Evolutionary conservation across 257 asterid genomes (phyloP), one percentile per base, ranked within the genome.

Genomic region (Ballota nigra): DNA sequence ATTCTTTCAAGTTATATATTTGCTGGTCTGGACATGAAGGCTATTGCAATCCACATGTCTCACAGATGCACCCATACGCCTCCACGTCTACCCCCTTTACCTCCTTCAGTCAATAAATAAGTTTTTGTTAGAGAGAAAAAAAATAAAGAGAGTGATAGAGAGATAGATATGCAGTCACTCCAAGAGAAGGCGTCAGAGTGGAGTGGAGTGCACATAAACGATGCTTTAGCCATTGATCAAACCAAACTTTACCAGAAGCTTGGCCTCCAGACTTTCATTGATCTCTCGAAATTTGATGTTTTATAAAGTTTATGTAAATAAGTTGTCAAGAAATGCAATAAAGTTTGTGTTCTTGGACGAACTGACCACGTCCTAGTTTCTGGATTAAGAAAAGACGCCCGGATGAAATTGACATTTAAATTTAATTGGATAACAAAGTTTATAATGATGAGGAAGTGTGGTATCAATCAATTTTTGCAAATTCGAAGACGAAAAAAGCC

Each of bases 141-240:
- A n/a, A n/a, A n/a, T n/a, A n/a, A 11, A 53, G 29, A 20, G 19
- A 24, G 69, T 26, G 26, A 26, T 3, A 58, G 81, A 53, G 63
- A 93, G 98, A 92, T 89, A n/a, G n/a, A n/a, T n/a, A n/a, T n/a
- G n/a, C n/a, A n/a, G 78, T 78, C 98, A 5, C 75, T 94, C 72
- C 98, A 94, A 78, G 83, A 91, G 81, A 94, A 87, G 87, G 98
- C 98, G 6, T 81, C 97, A 69, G 95, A 87, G 66, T 89, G 94
- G 96, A 93, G 98, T 64, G 98, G 97, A 51, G 97, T 94, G 41
- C 33, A 70, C 13, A 45, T 60, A 4, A 52, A 66, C 69, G 96
- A 89, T 19, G 97, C 99, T 0, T 88, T 91, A 80, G 89, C 95
- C 78, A 91, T 91, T 72, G 98, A 91, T 63, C 81, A 81, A 7